Base-by-base conservation (phyloP, 805 yeast genomes). In the Hanseniaspora meyeri region DNA sequence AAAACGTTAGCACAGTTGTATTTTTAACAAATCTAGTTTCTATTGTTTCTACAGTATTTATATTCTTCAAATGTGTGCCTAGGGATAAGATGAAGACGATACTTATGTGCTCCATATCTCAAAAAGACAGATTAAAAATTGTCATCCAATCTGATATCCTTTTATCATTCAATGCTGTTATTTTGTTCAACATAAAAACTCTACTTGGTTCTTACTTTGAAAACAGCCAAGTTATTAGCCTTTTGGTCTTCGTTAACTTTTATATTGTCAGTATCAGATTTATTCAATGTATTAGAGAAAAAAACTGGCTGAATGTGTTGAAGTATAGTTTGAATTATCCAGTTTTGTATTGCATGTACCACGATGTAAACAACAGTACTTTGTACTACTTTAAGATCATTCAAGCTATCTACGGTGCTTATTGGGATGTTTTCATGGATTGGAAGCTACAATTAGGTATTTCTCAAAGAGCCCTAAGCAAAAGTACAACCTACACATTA, bases 391-490 rank as follows among this genome's bases (percentile, higher is more conserved):
- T 71, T 62, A 80, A 76, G 58, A 64, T 82, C 1, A 63, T 85
- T 43, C 88, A 86, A 65, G 85, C 97, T 0, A 63, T 79, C 0
- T 93, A 85, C 67, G 78, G 95, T 16, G 85, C 87, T 59, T 71
- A 80, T 56, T 93, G 99, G 99, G 99, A 93, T 68, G 68, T 91
- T 12, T 77, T 77, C 51, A 80, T 80, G 76, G 99, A 93, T 71
- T 93, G 98, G 98, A 80, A 81, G 46, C 73, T 88, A 50, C 76
- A 77, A 11, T 63, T 9, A 73, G 85, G 62, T 73, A 72, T 47
- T 59, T 59, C 53, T 1, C 42, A 27, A 17, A 48, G 58, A 39
- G 63, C 64, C 37, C 60, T 67, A 9, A 59, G 58, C 45, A 11
- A 57, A 39, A 66, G 74, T 38, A 90, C 90, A 66, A 77, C 75